Evolutionary conservation across 345 rosid genomes (phyloP).

Genomic region (Laguncularia racemosa): DNA sequence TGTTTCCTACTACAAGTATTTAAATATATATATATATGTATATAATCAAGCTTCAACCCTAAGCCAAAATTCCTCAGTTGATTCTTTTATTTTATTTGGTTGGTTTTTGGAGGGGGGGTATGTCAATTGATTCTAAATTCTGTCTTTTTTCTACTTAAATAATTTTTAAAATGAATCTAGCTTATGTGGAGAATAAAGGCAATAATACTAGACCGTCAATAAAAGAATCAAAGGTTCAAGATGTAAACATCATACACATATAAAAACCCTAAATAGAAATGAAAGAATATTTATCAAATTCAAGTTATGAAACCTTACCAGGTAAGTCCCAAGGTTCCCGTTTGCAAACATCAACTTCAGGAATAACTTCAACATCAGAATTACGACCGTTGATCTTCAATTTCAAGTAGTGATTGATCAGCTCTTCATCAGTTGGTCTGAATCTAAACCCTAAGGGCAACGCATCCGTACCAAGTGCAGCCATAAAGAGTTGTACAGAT

Average conservation of each 20-base stretch:
- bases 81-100: too few species aligned
- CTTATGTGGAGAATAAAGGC: slow-evolving; percentile 15
- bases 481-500: slow-evolving; percentile 15
- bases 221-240: slow-evolving; percentile 18
- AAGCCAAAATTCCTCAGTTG: too few species aligned
- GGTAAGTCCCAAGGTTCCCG: slow-evolving; percentile 99
- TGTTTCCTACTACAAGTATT: too few species aligned
- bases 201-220: background rate
- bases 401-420: slow-evolving; percentile 77
- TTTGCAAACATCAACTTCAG: slow-evolving; percentile 87
- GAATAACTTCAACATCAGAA: slow-evolving; percentile 69
- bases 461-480: slow-evolving; percentile 36
- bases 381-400: slow-evolving; percentile 80
- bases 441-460: slow-evolving; percentile 86
- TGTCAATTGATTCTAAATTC: too few species aligned
- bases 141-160: too few species aligned
- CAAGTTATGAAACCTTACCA: slow-evolving; percentile 22
- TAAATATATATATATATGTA: too few species aligned
- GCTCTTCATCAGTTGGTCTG: slow-evolving; percentile 89
- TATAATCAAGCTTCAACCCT: too few species aligned
- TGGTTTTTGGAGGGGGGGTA: too few species aligned
- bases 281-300: background rate
- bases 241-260: background rate
- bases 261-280: background rate
- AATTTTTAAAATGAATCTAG: slow-evolving; percentile 10